Conservation (phyloP, 1,139 yeast genomes). For the Yamadazyma kanchanaburiensis region DNA sequence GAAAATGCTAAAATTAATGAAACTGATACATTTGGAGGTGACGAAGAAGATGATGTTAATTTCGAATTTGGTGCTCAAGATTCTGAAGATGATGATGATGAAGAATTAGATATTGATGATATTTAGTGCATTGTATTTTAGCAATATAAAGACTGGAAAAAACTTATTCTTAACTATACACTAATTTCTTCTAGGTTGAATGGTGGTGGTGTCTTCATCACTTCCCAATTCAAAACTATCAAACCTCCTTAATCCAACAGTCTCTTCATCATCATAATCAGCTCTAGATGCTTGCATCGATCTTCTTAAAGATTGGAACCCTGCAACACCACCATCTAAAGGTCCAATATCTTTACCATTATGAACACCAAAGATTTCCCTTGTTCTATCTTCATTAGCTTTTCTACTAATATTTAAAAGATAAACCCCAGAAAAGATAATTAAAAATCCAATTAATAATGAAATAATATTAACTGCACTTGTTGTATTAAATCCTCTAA, state of each 20-base stretch:
- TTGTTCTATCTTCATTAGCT: constrained; percentile 50
- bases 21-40: constrained; percentile 95
- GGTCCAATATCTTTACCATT: constrained; percentile 57
- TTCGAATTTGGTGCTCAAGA: constrained; percentile 98
- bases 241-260: constrained; percentile 57
- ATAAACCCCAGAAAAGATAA: constrained; percentile 86
- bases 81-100: constrained; percentile 62
- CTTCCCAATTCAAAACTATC: constrained; percentile 58
- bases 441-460: constrained; percentile 80
- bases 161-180: too few relatives aligned
- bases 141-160: too few relatives aligned
- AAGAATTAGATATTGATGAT: constrained; percentile 79
- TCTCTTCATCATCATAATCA: constrained; percentile 47
- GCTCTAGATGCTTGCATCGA: constrained; percentile 66
- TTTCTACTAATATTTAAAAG: constrained; percentile 76
- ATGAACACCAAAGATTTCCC: constrained; percentile 66
- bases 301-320: constrained; percentile 56
- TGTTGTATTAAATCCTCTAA: constrained; percentile 84
- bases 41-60: constrained; percentile 96
- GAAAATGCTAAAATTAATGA: constrained; percentile 96
- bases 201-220: constrained; percentile 30
- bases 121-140: constrained; percentile 36
- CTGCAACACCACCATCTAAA: constrained; percentile 81
- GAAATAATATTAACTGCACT: constrained; percentile 80
- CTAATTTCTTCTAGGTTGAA: constrained; percentile 7